These are phyloP conservation scores for Xylaria flabelliformis DNA, from an alignment of 495 filamentous ascomycete genomes.

Conservation along the genomic window DNA sequence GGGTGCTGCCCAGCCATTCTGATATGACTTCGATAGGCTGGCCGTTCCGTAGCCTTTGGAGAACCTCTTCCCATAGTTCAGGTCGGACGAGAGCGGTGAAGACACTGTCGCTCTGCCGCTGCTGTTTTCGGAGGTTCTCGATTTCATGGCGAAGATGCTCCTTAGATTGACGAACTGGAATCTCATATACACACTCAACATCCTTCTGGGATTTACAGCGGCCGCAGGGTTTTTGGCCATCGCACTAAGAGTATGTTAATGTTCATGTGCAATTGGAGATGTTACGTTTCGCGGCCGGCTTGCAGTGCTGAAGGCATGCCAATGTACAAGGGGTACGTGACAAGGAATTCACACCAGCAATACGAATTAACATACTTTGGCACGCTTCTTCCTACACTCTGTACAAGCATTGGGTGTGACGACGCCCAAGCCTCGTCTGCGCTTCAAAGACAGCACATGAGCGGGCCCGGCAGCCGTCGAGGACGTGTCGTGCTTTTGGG, in stretches of 20 bases:
- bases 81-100: constrained; percentile 52
- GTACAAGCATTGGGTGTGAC: constrained; percentile 64
- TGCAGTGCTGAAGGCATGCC: neutral
- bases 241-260: constrained; percentile 47
- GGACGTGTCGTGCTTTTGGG: constrained; percentile 37
- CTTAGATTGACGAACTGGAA: constrained; percentile 61
- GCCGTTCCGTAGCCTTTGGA: constrained; percentile 54
- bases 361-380: constrained; percentile 49
- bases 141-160: constrained; percentile 60
- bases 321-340: neutral
- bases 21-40: constrained; percentile 57
- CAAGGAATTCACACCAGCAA: neutral
- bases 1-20: constrained; percentile 48
- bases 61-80: constrained; percentile 54
- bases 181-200: constrained; percentile 59
- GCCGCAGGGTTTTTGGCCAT: constrained; percentile 59
- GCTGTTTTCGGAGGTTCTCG: constrained; percentile 54
- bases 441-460: constrained; percentile 44
- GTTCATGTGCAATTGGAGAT: neutral
- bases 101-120: constrained; percentile 53
- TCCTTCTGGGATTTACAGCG: constrained; percentile 57
- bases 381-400: constrained; percentile 64
- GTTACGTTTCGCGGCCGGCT: neutral
- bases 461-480: constrained; percentile 27
- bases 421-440: constrained; percentile 57